Percentiles rank a stretch among this genome's conserved stretches.
phyloP scores from a whole-genome alignment of 768 basidiomycete genomes.

The Mycena haematopus region DNA sequence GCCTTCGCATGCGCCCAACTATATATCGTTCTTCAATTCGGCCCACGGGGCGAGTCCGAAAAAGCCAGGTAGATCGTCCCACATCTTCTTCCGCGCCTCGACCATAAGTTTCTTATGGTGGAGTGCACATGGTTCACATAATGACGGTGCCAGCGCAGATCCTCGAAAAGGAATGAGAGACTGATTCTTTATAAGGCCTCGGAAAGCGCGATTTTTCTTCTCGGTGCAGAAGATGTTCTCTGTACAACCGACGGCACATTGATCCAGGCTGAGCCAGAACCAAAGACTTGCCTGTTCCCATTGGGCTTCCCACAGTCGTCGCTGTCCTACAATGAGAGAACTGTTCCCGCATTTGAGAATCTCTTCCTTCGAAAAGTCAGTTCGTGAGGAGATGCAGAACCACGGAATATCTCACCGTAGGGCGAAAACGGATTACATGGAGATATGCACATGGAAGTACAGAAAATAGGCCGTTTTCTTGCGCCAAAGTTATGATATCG shows the following conservation, averaged over 20 bases:
- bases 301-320: neutral
- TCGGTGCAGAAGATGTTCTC: too few relatives aligned
- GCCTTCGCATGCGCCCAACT: neutral
- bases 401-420: neutral
- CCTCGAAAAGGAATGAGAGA: neutral
- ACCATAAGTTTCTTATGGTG: neutral
- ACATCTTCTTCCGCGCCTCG: conserved; percentile 4
- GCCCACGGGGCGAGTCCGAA: conserved; percentile 12
- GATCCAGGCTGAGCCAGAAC: neutral
- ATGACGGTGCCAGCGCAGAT: too few relatives aligned
- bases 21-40: conserved; percentile 17
- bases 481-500: conserved; percentile 9
- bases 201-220: too few relatives aligned
- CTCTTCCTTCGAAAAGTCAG: neutral
- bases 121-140: neutral
- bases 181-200: neutral
- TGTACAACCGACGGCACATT: too few relatives aligned
- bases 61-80: conserved; percentile 7
- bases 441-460: conserved; percentile 13
- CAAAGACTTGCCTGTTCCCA: neutral
- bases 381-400: neutral
- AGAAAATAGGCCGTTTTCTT: conserved; percentile 3
- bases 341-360: neutral
- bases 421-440: neutral
- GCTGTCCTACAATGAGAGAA: neutral